Evolutionary conservation across 2,329 filamentous ascomycete species (phyloP), one percentile per base, ranked within the genome.

Genomic region (Neonectria hederae): DNA sequence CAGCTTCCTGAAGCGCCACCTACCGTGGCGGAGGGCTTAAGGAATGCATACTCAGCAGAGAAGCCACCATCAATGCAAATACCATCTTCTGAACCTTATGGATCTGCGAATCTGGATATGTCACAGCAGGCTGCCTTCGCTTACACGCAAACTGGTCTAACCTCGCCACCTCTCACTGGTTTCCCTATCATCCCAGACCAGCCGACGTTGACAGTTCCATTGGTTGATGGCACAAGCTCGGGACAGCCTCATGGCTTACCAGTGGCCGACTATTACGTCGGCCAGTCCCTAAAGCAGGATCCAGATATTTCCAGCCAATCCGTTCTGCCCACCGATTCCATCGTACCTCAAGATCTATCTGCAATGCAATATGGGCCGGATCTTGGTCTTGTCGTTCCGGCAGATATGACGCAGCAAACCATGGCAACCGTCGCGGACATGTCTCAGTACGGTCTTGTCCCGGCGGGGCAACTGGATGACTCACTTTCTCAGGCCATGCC

Each of bases 41-140:
- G 71, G 35, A 69, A 72, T 22, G 74, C 78, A 9, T 82, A 80
- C 51, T 61, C 72, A 46, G 71, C 75, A 38, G 72, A 74, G 65
- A 75, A 75, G 55, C 70, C 71, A 10, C 72, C 68, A 14, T 67
- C 67, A 10, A 72, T 74, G 72, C 54, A 65, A 46, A 62, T 68
- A 17, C 51, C 68, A 21, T 40, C 66, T 32, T 63, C 70, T 54
- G 69, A 70, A 35, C 45, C 68, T 2, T 74, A 71, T 55, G 51
- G 60, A 17, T 59, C 59, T 54, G 35, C 56, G n/a, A 48, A 54
- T 56, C 22, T 74, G 10, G 58, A 54, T 22, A 35, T 72, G 52
- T 57, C 40, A 14, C 68, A 59, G 30, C 67, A 69, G 24, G 49
- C 55, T 5, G 43, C 53, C 35, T 67, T 70, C 54, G 55, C 62